phyloP scores from a whole-genome alignment of 108 stramenopile species.

The Nitzschia sp. region DNA sequence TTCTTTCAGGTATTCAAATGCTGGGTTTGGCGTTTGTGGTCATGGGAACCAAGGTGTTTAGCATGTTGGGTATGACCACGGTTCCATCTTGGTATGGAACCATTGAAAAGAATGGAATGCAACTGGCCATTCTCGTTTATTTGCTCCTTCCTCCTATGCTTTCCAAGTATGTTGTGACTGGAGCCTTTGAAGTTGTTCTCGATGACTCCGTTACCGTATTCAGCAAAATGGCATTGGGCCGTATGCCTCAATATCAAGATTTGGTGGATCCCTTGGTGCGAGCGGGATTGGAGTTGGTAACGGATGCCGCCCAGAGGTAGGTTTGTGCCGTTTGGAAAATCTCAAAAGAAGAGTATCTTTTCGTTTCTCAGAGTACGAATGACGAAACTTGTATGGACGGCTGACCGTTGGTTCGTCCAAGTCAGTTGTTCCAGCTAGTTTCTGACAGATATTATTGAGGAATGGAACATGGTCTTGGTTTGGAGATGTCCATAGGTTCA shows the following conservation, averaged over 20 bases:
- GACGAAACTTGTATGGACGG: too few species aligned
- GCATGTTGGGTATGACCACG: conserved; percentile 34
- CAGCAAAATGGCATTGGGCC: conserved; percentile 55
- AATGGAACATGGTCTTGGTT: too few species aligned
- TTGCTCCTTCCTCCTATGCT: conserved; percentile 63
- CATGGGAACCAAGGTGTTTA: conserved; percentile 49
- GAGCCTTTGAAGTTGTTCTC: conserved; percentile 80
- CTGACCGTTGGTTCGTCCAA: too few species aligned
- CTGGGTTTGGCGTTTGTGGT: conserved; percentile 45
- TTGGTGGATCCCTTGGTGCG: conserved; percentile 38
- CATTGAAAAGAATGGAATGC: conserved; percentile 54
- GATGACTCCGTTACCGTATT: conserved; percentile 54
- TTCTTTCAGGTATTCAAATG: conserved; percentile 48
- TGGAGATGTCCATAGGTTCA: too few species aligned
- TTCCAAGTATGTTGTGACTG: conserved; percentile 45
- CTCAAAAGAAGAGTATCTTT: too few species aligned
- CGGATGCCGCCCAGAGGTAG: too few species aligned
- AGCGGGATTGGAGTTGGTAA: conserved; percentile 33
- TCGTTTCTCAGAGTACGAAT: too few species aligned
- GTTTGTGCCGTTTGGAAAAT: too few species aligned
- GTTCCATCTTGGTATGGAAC: conserved; percentile 40
- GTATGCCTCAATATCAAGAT: conserved; percentile 55
- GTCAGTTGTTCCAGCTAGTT: too few species aligned
- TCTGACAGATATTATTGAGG: too few species aligned
- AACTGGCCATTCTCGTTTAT: conserved; percentile 48